Conservation (phyloP, 75 land plant species). For the Pinus taeda region DNA sequence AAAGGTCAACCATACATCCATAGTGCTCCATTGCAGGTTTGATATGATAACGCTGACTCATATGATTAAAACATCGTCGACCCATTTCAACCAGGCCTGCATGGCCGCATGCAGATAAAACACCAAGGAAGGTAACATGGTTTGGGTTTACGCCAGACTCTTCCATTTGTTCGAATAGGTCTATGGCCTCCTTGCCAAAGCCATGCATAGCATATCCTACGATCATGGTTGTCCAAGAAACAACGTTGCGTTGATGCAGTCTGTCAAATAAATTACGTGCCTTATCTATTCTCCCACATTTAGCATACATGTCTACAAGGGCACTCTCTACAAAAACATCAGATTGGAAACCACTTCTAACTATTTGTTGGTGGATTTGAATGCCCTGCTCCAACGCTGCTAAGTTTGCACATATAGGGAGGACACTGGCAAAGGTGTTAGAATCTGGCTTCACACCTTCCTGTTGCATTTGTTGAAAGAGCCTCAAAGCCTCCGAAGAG, state of each 20-base stretch:
- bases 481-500: conserved; percentile 43
- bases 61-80: conserved; percentile 32
- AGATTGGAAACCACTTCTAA: conserved; percentile 26
- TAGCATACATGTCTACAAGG: conserved; percentile 64
- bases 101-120: conserved; percentile 63
- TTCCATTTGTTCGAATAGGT: conserved; percentile 44
- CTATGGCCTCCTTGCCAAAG: conserved; percentile 35
- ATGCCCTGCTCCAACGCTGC: conserved; percentile 33
- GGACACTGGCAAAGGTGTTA: conserved; percentile 42
- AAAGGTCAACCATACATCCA: conserved; percentile 16
- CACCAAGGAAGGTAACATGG: conserved; percentile 38
- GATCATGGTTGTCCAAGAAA: conserved; percentile 71
- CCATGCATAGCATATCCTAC: conserved; percentile 62
- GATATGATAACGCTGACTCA: conserved; percentile 22
- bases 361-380: conserved; percentile 50
- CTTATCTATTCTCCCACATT: conserved; percentile 46
- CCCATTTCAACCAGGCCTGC: conserved; percentile 67
- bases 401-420: conserved; percentile 45
- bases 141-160: conserved; percentile 36
- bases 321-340: conserved; percentile 62
- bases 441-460: conserved; percentile 20
- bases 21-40: conserved; percentile 19
- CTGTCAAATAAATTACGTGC: conserved; percentile 54
- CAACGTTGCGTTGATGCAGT: conserved; percentile 32
- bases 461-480: conserved; percentile 40